Evolutionary conservation across 495 filamentous ascomycete genomes (phyloP), one percentile per base, ranked within the genome.

Genomic region (Cryomyces minteri): DNA sequence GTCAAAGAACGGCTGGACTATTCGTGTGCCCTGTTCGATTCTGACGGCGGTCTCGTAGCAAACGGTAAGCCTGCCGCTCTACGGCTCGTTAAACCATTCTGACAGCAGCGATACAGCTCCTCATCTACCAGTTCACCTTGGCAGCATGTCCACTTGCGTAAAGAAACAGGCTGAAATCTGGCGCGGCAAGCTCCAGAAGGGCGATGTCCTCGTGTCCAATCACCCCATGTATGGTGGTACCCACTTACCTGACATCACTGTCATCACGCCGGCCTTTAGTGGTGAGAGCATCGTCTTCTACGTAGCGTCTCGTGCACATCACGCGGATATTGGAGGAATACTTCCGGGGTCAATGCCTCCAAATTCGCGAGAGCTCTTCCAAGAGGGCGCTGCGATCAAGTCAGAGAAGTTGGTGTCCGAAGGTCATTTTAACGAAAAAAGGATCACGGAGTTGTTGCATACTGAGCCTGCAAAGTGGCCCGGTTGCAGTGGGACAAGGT

Each of bases 1-100:
- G 90, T 98, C 55, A 98, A 98, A 55, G 90, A 98, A 61, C 78
- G 90, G 2, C 72, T 98, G 4, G 90, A 98, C 54, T 98, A 95
- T 52, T 94, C 87, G 2, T 98, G 90, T 52, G 90, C 90, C 32
- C 73, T 98, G 10, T 98, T 98, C 51, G 90, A 94, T 49, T 73
- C 80, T 2, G 73, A 76, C n/a, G 90, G 90, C 10, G 88, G 85
- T 0, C 65, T 98, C 1, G 90, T 98, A 5, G 90, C 90, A 3
- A 98, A 98, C 62, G 80, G 67, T 67, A 55, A 39, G 49, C 41
- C 8, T 39, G n/a, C 18, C 18, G 18, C 18, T 25, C 18, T 25
- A 25, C 18, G 18, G 18, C 18, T 25, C 18, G 18, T 25, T 25
- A 2, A 25, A 25, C 18, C 18, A 25, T 31, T 25, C 18, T 39